These are phyloP conservation scores for Trifolium subterraneum DNA, from an alignment of 306 rosid genomes.

Conservation along the genomic window DNA sequence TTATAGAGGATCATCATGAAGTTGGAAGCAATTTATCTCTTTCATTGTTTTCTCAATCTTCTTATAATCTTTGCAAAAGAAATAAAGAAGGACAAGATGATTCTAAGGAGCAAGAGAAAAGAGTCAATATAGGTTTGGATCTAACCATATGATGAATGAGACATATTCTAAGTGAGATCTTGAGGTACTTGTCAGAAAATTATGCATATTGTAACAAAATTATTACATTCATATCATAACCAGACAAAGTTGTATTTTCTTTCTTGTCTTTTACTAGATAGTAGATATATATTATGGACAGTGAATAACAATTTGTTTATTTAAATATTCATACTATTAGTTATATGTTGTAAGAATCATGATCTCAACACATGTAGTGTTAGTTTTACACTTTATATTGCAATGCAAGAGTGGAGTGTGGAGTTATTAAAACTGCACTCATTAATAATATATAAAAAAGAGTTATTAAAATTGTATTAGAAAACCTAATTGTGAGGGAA, in stretches of 20 bases:
- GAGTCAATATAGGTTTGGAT: slow-evolving; percentile 67
- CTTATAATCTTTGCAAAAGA: slow-evolving; percentile 44
- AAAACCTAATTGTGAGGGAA: no score
- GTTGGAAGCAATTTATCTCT: slow-evolving; percentile 64
- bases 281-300: slow-evolving; percentile 14
- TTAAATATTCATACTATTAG: neutral
- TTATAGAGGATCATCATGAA: slow-evolving; percentile 46
- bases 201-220: slow-evolving; percentile 41
- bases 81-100: slow-evolving; percentile 44
- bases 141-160: slow-evolving; percentile 77
- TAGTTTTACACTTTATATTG: no score
- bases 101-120: slow-evolving; percentile 38
- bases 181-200: slow-evolving; percentile 64
- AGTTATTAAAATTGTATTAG: no score
- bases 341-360: slow-evolving; percentile 34
- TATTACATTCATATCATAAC: slow-evolving; percentile 30
- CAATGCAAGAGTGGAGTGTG: no score
- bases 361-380: slow-evolving; percentile 1
- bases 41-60: slow-evolving; percentile 60
- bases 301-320: slow-evolving; percentile 39
- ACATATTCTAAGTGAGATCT: slow-evolving; percentile 84
- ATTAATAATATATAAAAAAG: no score
- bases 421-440: neutral
- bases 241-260: slow-evolving; percentile 40
- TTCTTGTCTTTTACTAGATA: slow-evolving; percentile 37